Evolutionary conservation across 495 filamentous ascomycete genomes (phyloP).

Genomic region (Penicillium ochrochloron): DNA sequence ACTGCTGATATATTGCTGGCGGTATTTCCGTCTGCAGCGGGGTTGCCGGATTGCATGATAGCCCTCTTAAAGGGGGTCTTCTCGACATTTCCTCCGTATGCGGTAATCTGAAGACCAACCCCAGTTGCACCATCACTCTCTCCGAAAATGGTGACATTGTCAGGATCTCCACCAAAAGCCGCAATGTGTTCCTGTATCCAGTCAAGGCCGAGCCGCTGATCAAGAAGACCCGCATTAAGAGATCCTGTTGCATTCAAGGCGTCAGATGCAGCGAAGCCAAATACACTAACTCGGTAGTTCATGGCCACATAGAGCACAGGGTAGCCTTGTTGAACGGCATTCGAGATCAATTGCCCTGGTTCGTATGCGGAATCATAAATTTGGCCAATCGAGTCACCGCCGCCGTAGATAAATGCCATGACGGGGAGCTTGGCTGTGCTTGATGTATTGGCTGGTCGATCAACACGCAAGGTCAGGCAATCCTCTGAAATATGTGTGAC

Average conservation of each 20-base stretch:
- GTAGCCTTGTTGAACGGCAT: constrained; percentile 13
- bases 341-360: constrained; percentile 13
- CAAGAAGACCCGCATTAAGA: constrained; percentile 20
- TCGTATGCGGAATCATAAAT: constrained; percentile 23
- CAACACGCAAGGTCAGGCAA: constrained; percentile 20
- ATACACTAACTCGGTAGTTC: constrained; percentile 24
- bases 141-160: constrained; percentile 26
- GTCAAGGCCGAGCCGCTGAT: constrained; percentile 20
- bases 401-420: constrained; percentile 25
- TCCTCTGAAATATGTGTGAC: constrained; percentile 22
- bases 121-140: constrained; percentile 22
- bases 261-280: constrained; percentile 22
- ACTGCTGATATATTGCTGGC: constrained; percentile 10
- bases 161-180: constrained; percentile 25
- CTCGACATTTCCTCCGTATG: constrained; percentile 11
- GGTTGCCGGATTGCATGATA: constrained; percentile 22
- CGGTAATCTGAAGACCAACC: constrained; percentile 21
- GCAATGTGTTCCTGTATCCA: constrained; percentile 23
- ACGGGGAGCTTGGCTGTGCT: constrained; percentile 18
- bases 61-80: constrained; percentile 18
- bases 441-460: constrained; percentile 17
- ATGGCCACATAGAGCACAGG: constrained; percentile 23
- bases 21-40: constrained; percentile 11
- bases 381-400: constrained; percentile 22
- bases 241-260: constrained; percentile 14